Percentiles rank a stretch among this genome's conserved stretches.
Evolutionary conservation across 2,329 filamentous ascomycete genomes (phyloP).

Genomic region (Nemania diffusa): DNA sequence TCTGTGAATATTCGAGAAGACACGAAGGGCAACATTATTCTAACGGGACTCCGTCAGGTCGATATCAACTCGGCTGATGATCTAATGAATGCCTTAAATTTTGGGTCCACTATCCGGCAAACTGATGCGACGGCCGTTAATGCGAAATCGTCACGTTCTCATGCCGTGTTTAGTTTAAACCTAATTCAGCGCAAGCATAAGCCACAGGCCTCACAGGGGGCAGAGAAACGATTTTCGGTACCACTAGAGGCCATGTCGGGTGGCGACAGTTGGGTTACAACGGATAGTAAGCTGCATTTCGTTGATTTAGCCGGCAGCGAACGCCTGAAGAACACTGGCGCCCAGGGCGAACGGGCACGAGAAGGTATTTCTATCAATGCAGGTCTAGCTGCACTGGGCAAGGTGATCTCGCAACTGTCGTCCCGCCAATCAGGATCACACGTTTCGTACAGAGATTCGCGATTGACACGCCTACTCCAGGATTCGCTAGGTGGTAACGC

Average conservation of each 20-base stretch:
- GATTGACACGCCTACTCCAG: conserved; percentile 91
- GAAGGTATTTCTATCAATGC: conserved; percentile 99
- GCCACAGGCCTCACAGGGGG: conserved; percentile 60
- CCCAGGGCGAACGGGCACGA: conserved; percentile 91
- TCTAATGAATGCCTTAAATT: conserved; percentile 86
- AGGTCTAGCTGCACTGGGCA: conserved; percentile 91
- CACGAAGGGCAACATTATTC: conserved; percentile 89
- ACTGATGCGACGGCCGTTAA: conserved; percentile 98
- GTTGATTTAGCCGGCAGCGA: conserved; percentile 98
- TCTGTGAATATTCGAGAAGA: conserved; percentile 95
- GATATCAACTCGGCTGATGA: conserved; percentile 93
- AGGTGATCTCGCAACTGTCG: conserved; percentile 97
- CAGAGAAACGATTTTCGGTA: conserved; percentile 88
- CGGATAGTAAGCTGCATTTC: conserved; percentile 98
- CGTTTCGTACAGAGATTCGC: conserved; percentile 98
- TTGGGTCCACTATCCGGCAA: conserved; percentile 92
- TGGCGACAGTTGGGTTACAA: conserved; percentile 75
- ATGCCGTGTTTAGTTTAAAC: conserved; percentile 96
- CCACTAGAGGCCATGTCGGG: conserved; percentile 82
- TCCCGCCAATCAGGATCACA: conserved; percentile 87
- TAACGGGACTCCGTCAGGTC: conserved; percentile 89
- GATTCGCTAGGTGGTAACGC: conserved; percentile 97
- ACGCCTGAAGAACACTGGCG: conserved; percentile 94
- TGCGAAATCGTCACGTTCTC: conserved; percentile 95
- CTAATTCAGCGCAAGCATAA: conserved; percentile 84